Evolutionary conservation across 768 basidiomycete genomes (phyloP), one percentile per base, ranked within the genome.

Genomic region (Tylopilus vinaceipallidus): DNA sequence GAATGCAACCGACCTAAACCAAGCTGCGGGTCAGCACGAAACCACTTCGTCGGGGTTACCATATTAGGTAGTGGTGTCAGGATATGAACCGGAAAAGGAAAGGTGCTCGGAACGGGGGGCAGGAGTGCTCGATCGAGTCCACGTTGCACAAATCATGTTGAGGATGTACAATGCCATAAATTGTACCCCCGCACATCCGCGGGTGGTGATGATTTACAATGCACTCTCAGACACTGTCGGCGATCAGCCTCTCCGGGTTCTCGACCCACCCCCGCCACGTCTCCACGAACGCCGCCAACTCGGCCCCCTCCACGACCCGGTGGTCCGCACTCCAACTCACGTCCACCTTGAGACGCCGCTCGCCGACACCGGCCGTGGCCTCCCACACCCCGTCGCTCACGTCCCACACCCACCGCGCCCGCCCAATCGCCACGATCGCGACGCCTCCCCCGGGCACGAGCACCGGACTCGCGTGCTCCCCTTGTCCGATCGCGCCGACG

Each of bases 291-390:
- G 88, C 90, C 45, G 88, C 90, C 53, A 95, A 64, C 70, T 95
- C 91, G 2, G 91, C 91, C 4, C 91, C 91, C 63, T 95, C 91
- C 10, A 93, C 82, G 7, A 95, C 82, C 14, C 91, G 72, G 68
- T 95, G 92, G 57, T 95, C 91, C 41, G 86, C 91, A 53, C 82
- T 83, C 88, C 91, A 94, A 54, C 86, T 88, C 5, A 91, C 72
- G 10, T 79, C 79, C 33, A 86, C 64, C 69, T 78, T 78, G 33
- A 86, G 64, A 57, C 83, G 72, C 53, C 81, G 69, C 56, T 78
- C 75, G 1, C 82, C 81, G 14, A 16, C 23, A 3, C 38, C 46
- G 17, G 24, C 29, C n/a, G 30, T 39, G 0, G 53, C 53, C 20
- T 56, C 43, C 62, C 59, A 65, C 16, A 53, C 63, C 29, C 67